Conservation (phyloP, 1,284 basidiomycete species). For the Vanrija sp. region DNA sequence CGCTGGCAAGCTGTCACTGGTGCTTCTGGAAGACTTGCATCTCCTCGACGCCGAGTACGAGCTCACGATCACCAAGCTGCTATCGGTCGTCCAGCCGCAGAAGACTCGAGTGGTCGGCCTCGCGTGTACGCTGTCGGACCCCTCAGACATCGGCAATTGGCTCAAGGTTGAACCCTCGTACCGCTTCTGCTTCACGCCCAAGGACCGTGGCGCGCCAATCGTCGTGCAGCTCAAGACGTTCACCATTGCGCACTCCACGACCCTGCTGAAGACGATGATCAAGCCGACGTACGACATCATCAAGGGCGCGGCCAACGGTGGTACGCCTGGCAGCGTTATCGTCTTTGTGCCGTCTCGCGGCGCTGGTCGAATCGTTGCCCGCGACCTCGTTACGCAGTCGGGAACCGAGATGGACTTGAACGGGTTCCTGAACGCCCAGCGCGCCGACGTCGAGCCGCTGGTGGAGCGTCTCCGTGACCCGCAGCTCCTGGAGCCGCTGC, state of each 20-base stretch:
- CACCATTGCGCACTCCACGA: conserved; percentile 78
- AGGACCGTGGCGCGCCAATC: conserved; percentile 77
- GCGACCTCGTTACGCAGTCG: conserved; percentile 82
- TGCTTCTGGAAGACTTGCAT: conserved; percentile 83
- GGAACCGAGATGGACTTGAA: conserved; percentile 69
- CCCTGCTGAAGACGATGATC: conserved; percentile 85
- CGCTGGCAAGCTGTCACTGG: conserved; percentile 57
- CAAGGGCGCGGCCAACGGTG: conserved; percentile 46
- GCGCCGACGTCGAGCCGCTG: conserved; percentile 62
- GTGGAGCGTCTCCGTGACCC: conserved; percentile 61
- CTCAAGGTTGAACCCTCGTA: conserved; percentile 62
- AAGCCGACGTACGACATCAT: conserved; percentile 75
- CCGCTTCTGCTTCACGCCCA: conserved; percentile 74
- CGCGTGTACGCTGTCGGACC: conserved; percentile 73
- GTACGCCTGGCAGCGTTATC: conserved; percentile 58
- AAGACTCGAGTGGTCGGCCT: conserved; percentile 74
- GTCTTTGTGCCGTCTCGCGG: conserved; percentile 85
- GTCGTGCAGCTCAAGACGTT: conserved; percentile 69
- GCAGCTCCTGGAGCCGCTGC: conserved; percentile 67
- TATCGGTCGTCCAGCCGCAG: conserved; percentile 58
- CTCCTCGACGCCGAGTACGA: conserved; percentile 80
- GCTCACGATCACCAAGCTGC: conserved; percentile 65
- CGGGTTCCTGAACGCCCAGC: conserved; percentile 65
- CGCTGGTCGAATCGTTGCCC: conserved; percentile 73
- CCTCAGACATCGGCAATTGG: conserved; percentile 77